Evolutionary conservation across 1,284 basidiomycete genomes (phyloP).

Genomic region (Ustilago loliicola): DNA sequence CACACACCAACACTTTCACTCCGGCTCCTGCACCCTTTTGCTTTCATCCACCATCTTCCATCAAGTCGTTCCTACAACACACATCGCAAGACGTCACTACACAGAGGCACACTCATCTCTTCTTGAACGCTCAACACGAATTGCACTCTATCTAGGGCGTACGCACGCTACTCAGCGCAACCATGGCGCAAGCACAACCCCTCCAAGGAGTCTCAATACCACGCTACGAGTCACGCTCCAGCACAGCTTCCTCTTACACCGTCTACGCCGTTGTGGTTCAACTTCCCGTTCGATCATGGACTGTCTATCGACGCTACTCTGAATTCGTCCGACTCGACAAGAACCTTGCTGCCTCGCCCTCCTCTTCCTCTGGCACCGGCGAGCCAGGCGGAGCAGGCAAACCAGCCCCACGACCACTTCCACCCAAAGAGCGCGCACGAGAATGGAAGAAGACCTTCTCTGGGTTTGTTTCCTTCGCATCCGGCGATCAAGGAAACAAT

Average conservation of each 20-base stretch:
- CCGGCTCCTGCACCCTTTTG: not conserved
- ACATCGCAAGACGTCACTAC: not conserved
- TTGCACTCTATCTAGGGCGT: too few species aligned
- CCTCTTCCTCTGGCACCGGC: conserved; percentile 12
- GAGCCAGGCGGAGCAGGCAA: conserved; percentile 37
- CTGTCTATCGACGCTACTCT: conserved; percentile 91
- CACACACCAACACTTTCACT: conserved; percentile 1
- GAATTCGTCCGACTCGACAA: conserved; percentile 89
- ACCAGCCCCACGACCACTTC: conserved; percentile 81
- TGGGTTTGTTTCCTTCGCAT: conserved; percentile 36
- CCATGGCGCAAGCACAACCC: conserved; percentile 53
- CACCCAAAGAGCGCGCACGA: conserved; percentile 81
- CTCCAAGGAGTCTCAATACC: conserved; percentile 69
- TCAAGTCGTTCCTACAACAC: not conserved
- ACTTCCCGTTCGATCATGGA: conserved; percentile 85
- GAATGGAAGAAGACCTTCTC: conserved; percentile 61
- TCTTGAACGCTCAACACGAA: too few species aligned
- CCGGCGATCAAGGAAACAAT: conserved; percentile 19
- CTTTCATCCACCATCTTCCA: conserved; percentile 6
- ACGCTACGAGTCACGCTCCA: conserved; percentile 47
- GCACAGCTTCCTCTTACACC: conserved; percentile 75
- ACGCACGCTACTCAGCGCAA: not conserved
- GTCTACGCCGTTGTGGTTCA: conserved; percentile 83
- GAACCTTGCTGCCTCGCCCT: conserved; percentile 77
- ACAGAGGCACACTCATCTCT: too few species aligned